Evolutionary conservation across 306 rosid species (phyloP).

Genomic region (Pyrus betulifolia): DNA sequence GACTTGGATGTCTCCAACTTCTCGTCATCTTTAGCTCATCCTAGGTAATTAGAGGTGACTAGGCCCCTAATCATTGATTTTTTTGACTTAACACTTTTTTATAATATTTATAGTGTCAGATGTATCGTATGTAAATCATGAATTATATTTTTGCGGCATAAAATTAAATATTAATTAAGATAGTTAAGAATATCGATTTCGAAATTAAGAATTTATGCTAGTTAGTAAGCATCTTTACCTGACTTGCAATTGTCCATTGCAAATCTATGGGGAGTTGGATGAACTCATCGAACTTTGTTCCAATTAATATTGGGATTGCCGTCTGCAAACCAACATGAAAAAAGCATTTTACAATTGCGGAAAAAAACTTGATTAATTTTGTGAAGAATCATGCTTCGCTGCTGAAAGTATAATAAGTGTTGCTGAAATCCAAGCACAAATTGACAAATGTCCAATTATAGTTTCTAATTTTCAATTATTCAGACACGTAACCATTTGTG

Average conservation of each 20-base stretch:
- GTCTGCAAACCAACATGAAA: conserved; percentile 25
- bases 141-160: background rate
- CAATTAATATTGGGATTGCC: conserved; percentile 83
- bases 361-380: background rate
- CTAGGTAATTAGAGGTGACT: background rate
- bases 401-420: no score
- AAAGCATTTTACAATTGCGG: background rate
- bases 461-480: no score
- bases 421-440: no score
- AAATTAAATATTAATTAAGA: no score
- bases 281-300: conserved; percentile 94
- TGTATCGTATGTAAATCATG: background rate
- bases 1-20: background rate
- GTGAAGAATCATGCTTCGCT: background rate
- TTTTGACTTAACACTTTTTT: background rate
- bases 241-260: conserved; percentile 90
- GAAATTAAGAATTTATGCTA: background rate
- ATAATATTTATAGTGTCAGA: no score
- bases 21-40: background rate
- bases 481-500: no score
- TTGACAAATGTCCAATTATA: no score
- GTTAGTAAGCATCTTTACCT: conserved; percentile 37
- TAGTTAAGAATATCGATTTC: no score
- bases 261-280: conserved; percentile 93
- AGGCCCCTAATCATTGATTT: background rate